These are phyloP conservation scores for Gentiana dahurica DNA, from an alignment of 257 asterid species.

Conservation along the genomic window DNA sequence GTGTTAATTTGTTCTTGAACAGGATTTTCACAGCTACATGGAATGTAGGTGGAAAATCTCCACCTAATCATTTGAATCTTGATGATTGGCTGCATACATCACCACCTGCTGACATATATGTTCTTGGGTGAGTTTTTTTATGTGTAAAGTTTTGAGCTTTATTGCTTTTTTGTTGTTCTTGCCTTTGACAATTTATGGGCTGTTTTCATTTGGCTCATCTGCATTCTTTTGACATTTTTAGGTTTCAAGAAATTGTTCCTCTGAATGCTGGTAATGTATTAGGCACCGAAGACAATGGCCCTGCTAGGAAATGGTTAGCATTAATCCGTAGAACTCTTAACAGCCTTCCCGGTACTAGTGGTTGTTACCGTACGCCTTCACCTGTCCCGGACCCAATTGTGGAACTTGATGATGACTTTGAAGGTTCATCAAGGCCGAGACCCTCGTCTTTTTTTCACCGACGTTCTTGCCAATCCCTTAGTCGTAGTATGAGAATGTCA, in stretches of 20 bases:
- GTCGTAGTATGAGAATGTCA: constrained; percentile 73
- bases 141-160: no score
- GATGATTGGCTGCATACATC: constrained; percentile 94
- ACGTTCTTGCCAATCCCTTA: constrained; percentile 56
- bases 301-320: constrained; percentile 85
- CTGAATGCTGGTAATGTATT: constrained; percentile 93
- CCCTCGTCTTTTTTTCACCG: constrained; percentile 54
- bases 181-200: background rate
- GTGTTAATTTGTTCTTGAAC: background rate
- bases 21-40: constrained; percentile 89
- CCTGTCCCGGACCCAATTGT: constrained; percentile 70
- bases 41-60: constrained; percentile 98
- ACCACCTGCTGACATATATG: constrained; percentile 92
- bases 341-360: constrained; percentile 62
- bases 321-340: constrained; percentile 65
- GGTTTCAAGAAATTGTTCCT: constrained; percentile 99
- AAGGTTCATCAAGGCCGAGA: constrained; percentile 43
- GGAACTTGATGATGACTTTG: constrained; percentile 83
- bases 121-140: constrained; percentile 62
- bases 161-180: no score
- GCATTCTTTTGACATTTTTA: constrained; percentile 16
- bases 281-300: constrained; percentile 95
- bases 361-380: constrained; percentile 54
- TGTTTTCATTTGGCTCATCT: background rate
- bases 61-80: constrained; percentile 59